Base-by-base conservation (phyloP, 2,329 filamentous ascomycete species). In the Diaporthe australafricana region DNA sequence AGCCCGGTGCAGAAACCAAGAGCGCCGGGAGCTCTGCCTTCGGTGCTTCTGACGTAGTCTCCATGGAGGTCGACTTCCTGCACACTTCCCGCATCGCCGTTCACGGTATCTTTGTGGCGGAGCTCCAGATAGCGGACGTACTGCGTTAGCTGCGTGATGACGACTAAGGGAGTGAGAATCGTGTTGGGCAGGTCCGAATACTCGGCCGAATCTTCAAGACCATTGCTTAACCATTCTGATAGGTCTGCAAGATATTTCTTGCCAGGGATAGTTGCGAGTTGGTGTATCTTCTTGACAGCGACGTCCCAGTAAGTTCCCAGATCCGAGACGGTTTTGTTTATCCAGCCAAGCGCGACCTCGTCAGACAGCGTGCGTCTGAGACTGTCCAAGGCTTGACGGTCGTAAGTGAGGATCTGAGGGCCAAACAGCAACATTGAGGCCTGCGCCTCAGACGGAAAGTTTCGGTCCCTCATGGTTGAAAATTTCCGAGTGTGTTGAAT, bases 1-100 rank as follows among this genome's bases (percentile, higher is more conserved):
- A 84, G 67, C 0, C 84, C 84, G 1, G 79, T 80, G 45, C 84
- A 86, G 66, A 85, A 81, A 0, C 84, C 84, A 1, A 70, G 48
- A 0, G 57, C 1, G 45, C 17, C 42, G 17, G 16, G 42, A 20
- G 3, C 8, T 20, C 12, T 17, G 20, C 20, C 45, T 9, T 11
- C 22, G n/a, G 20, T 5, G 20, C 8, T 17, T 25, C 12, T 50
- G n/a, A n/a, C 22, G 2, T 9, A 50, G 47, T 50, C 22, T 9
- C 45, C 20, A 48, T n/a, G 45, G 6, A 7, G 9, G 17, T 17
- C 17, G n/a, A 48, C n/a, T 25, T 9, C 22, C 47, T 35, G 32
- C 32, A 35, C 32, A n/a, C 45, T 48, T 5, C 25, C n/a, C n/a
- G 16, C n/a, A 25, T 9, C n/a, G 8, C 14, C n/a, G 2, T 35